Base-by-base conservation (phyloP, 306 rosid genomes). In the Cyclanthera cordifolia region DNA sequence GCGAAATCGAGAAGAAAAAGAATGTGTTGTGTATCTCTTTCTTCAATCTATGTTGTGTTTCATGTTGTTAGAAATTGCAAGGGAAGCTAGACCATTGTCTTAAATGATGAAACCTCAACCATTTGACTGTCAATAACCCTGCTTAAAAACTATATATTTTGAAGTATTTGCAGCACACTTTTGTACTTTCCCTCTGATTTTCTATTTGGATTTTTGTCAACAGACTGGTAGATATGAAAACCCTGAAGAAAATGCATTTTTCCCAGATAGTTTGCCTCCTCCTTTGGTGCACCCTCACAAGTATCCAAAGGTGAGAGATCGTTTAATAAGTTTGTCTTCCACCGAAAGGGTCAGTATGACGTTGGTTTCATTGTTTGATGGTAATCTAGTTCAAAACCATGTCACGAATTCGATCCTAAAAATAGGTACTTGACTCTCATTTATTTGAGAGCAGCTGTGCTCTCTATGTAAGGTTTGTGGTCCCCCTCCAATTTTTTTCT, bases 221-320 rank as follows among this genome's bases (percentile, higher is more conserved):
- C 88, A 94, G 99, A 88, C 87, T 23, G 99, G 97, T 71, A 82
- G 88, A 73, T 94, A 80, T 75, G 72, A 79, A 51, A 86, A 74
- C 76, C 97, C 91, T 8, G 99, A 90, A 86, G 96, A 88, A 75
- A 79, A 80, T 49, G 84, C 99, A 0, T 94, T 88, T 75, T 94
- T 80, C 73, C 96, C 92, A 1, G 82, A 81, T 45, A 51, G 71
- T 61, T 69, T 90, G 54, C 78, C 81, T 5, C 56, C 67, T 73
- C 80, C 95, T n/a, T 2, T 81, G 75, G 85, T 81, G 80, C 85
- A 88, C 24, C 69, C 77, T 79, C 72, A 78, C 73, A 70, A 83
- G 51, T 79, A 54, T 81, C 71, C 86, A 51, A 46, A 72, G 79
- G 99, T 94, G 70, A 83, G 74, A 59, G 64, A 39, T 46, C 1